Base-by-base conservation (phyloP, 2,329 filamentous ascomycete genomes). In the Fulvia fulva region DNA sequence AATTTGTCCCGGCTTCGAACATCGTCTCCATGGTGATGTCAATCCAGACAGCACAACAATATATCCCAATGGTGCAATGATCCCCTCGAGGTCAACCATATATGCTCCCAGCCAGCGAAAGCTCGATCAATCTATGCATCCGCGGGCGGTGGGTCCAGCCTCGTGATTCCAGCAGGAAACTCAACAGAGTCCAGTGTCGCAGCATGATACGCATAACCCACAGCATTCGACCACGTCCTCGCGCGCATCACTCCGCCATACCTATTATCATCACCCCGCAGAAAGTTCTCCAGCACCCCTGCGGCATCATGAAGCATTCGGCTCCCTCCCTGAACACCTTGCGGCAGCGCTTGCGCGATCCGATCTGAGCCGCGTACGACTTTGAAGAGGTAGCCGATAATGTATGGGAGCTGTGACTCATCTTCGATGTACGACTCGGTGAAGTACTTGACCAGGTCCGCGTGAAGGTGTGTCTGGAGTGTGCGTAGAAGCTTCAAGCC, bases 281-380 rank as follows among this genome's bases (percentile, higher is more conserved):
- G 21, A 19, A 56, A 51, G 14, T 11, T 22, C 5, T 26, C 23
- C 45, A 56, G 25, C 14, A 45, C 37, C 46, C 28, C 46, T 4
- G 22, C 30, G 19, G 54, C 54, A 23, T 26, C 22, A 22, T 30
- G 22, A 9, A 51, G 26, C 46, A 51, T 44, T 5, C 46, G 22
- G 43, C 46, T 56, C 9, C 54, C 54, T 41, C 7, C 30, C 34
- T 56, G 30, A 14, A 82, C 12, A 14, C 51, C 32, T n/a, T 45
- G 30, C 16, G 30, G 30, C 16, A 58, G 23, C 14, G 49, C 28
- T 26, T 56, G n/a, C 8, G 52, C 30, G 11, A 56, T 37, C 9
- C 53, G 30, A 28, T 55, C 52, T 11, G 57, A 56, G 6, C 57
- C 57, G 5, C 21, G 28, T 6, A 52, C 57, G 25, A 56, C 47